Evolutionary conservation across 2,329 filamentous ascomycete species (phyloP).

Genomic region (Trichophyton schoenleinii): DNA sequence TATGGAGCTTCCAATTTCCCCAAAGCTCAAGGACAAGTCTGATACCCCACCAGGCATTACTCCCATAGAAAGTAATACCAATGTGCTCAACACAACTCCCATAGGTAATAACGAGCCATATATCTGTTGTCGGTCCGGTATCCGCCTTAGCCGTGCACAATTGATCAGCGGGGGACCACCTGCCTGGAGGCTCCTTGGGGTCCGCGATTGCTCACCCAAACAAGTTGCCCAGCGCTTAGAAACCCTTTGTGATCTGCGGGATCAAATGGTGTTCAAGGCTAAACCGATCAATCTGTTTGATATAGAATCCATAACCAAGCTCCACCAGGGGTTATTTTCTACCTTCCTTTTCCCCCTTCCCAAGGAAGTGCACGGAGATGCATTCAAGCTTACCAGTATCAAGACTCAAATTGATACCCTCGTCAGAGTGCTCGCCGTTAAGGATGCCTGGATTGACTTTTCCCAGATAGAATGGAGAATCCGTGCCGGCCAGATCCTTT

Average conservation of each 20-base stretch:
- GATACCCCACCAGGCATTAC: conserved; percentile 13
- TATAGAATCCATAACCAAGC: conserved; percentile 20
- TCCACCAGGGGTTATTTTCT: conserved; percentile 26
- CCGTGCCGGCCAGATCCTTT: conserved; percentile 35
- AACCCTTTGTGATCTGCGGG: conserved; percentile 22
- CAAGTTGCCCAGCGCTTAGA: conserved; percentile 25
- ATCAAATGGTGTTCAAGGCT: conserved; percentile 22
- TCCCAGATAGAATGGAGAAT: conserved; percentile 36
- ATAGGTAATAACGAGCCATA: conserved; percentile 21
- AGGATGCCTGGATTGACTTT: conserved; percentile 38
- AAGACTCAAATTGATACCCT: conserved; percentile 37
- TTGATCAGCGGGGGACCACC: conserved; percentile 27
- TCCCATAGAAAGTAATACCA: conserved; percentile 14
- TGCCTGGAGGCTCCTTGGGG: conserved; percentile 32
- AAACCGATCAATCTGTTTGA: conserved; percentile 27
- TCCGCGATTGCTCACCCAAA: conserved; percentile 27
- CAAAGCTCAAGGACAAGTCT: conserved; percentile 6
- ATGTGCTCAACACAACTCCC: conserved; percentile 15
- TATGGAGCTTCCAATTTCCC: conserved; percentile 33
- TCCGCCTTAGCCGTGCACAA: conserved; percentile 25
- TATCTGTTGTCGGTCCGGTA: conserved; percentile 25
- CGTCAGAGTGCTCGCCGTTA: conserved; percentile 30
- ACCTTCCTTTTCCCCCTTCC: conserved; percentile 28
- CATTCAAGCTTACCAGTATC: conserved; percentile 21
- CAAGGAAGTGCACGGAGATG: conserved; percentile 12